Percentiles rank a stretch among this genome's conserved stretches.
Evolutionary conservation across 108 stramenopile species (phyloP).

Genomic region (Skeletonema menzelii): DNA sequence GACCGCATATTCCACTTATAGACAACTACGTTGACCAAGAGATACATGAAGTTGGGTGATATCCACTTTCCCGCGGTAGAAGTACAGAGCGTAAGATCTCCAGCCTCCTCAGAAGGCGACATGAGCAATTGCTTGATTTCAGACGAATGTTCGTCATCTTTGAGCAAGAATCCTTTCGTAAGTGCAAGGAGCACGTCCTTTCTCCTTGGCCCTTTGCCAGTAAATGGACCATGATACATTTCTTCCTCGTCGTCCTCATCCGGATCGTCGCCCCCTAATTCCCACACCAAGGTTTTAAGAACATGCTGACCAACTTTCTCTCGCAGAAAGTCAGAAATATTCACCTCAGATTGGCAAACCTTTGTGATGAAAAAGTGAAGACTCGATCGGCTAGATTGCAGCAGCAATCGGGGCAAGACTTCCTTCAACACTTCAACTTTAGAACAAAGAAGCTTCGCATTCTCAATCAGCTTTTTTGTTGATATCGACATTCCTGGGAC

Average conservation of each 20-base stretch:
- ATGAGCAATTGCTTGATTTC: constrained; percentile 14
- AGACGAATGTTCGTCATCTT: constrained; percentile 11
- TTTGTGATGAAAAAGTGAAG: constrained; percentile 60
- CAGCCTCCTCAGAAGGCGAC: constrained; percentile 18
- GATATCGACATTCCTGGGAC: constrained; percentile 42
- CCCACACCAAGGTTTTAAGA: constrained; percentile 67
- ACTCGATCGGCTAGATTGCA: constrained; percentile 41
- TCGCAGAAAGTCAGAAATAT: constrained; percentile 33
- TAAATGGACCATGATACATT: constrained; percentile 31
- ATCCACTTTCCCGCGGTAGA: constrained; percentile 58
- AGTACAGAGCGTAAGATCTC: constrained; percentile 19
- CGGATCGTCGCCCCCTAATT: constrained; percentile 52
- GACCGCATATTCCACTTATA: constrained; percentile 53
- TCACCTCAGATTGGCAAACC: constrained; percentile 51
- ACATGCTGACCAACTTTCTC: constrained; percentile 50
- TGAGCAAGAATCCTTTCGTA: constrained; percentile 32
- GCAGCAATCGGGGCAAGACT: constrained; percentile 60
- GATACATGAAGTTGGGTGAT: constrained; percentile 74
- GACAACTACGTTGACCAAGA: constrained; percentile 76
- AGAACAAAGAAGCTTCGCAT: constrained; percentile 53
- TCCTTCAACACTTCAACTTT: constrained; percentile 53
- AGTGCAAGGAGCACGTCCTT: constrained; percentile 41
- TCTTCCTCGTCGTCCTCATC: constrained; percentile 39
- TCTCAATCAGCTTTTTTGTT: constrained; percentile 49
- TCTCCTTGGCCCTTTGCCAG: constrained; percentile 5